Conservation (phyloP, 768 basidiomycete genomes). For the Fibroporia radiculosa region DNA sequence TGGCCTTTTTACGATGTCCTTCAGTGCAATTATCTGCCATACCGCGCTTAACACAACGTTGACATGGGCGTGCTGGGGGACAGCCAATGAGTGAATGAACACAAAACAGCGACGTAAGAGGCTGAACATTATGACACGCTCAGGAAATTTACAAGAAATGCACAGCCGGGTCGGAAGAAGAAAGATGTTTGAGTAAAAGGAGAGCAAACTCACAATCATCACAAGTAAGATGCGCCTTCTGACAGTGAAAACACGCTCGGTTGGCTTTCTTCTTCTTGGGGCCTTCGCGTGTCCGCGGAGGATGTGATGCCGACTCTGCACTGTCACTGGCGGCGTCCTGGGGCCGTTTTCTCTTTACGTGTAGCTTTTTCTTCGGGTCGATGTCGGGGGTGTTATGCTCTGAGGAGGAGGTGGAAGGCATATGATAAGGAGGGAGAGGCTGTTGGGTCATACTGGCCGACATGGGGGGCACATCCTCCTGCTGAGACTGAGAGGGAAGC, state of each 20-base stretch:
- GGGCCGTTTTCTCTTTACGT: constrained; percentile 54
- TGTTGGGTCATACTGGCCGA: constrained; percentile 10
- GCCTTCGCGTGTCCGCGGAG: constrained; percentile 52
- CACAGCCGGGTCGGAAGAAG: neutral
- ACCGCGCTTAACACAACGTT: constrained; percentile 91
- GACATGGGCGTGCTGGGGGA: constrained; percentile 82
- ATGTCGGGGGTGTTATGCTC: constrained; percentile 16
- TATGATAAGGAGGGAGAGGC: constrained; percentile 14
- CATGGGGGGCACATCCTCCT: constrained; percentile 9
- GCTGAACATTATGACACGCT: too few species aligned
- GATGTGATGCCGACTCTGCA: constrained; percentile 34
- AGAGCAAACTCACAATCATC: constrained; percentile 76
- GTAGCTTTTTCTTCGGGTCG: constrained; percentile 28
- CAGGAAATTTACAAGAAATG: neutral
- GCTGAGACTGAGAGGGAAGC: constrained; percentile 6
- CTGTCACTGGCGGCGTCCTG: constrained; percentile 51
- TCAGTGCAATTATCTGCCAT: constrained; percentile 85
- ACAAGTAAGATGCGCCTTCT: constrained; percentile 97
- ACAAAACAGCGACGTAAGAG: too few species aligned
- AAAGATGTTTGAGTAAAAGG: too few species aligned
- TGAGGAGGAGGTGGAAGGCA: constrained; percentile 22
- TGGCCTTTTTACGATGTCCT: constrained; percentile 95
- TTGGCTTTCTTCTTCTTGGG: constrained; percentile 95
- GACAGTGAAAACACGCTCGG: constrained; percentile 91
- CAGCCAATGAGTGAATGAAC: too few species aligned